These are phyloP conservation scores for Cladosporium oxysporum DNA, from an alignment of 2,329 filamentous ascomycete genomes.

Conservation along the genomic window DNA sequence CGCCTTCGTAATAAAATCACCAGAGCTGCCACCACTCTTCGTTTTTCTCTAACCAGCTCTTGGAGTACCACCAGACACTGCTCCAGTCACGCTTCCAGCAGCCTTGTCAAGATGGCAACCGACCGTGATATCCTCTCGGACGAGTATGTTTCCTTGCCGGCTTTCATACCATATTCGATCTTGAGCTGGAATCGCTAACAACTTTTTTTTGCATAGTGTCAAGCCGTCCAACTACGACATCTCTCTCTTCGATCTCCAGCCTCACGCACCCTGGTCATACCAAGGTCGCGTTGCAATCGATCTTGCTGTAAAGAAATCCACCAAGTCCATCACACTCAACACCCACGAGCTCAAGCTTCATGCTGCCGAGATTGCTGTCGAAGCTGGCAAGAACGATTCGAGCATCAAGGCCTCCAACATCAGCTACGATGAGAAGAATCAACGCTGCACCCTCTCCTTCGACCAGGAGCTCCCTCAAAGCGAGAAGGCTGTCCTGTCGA, in stretches of 20 bases:
- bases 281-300: slow-evolving; percentile 83
- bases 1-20: neutral
- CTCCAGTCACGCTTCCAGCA: slow-evolving; percentile 37
- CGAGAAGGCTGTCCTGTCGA: slow-evolving; percentile 64
- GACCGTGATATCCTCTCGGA: slow-evolving; percentile 50
- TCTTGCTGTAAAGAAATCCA: slow-evolving; percentile 68
- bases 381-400: slow-evolving; percentile 59
- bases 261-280: slow-evolving; percentile 73
- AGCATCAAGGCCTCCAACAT: slow-evolving; percentile 65
- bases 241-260: slow-evolving; percentile 76
- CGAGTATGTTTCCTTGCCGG: slow-evolving; percentile 36
- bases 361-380: slow-evolving; percentile 62
- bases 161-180: neutral
- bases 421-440: slow-evolving; percentile 77
- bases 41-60: neutral
- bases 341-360: slow-evolving; percentile 79
- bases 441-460: slow-evolving; percentile 80
- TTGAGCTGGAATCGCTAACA: slow-evolving; percentile 4
- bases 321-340: slow-evolving; percentile 80
- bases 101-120: slow-evolving; percentile 44
- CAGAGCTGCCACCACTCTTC: neutral
- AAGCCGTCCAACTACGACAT: slow-evolving; percentile 86
- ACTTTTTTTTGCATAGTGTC: slow-evolving; percentile 50
- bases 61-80: slow-evolving; percentile 27
- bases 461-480: slow-evolving; percentile 68